Evolutionary conservation across 106 monocot species (phyloP).

Genomic region (Dendrobium nobile): DNA sequence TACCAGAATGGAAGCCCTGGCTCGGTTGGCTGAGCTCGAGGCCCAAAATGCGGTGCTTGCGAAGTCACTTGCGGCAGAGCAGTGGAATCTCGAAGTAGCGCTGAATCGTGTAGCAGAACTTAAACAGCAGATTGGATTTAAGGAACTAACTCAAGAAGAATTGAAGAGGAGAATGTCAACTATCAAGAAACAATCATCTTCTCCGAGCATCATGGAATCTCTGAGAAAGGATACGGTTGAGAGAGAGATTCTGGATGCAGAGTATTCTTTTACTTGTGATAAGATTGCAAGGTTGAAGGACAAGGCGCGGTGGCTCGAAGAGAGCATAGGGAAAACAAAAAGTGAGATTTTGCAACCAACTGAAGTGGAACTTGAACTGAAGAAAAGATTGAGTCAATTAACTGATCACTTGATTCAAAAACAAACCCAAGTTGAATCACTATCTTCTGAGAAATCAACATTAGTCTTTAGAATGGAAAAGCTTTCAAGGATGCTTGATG

Average conservation of each 20-base stretch:
- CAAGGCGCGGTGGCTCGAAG: slow-evolving; percentile 62
- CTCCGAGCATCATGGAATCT: slow-evolving; percentile 28
- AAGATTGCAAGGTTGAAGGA: slow-evolving; percentile 60
- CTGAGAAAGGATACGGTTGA: slow-evolving; percentile 42
- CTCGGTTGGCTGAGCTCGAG: slow-evolving; percentile 75
- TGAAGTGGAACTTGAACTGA: slow-evolving; percentile 71
- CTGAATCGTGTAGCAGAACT: slow-evolving; percentile 53
- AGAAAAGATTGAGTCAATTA: slow-evolving; percentile 69
- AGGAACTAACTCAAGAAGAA: slow-evolving; percentile 58
- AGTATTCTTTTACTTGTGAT: slow-evolving; percentile 58
- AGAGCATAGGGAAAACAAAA: slow-evolving; percentile 49
- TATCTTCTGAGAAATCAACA: slow-evolving; percentile 85
- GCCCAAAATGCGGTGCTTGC: slow-evolving; percentile 77
- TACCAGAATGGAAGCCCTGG: slow-evolving; percentile 92
- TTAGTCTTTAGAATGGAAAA: slow-evolving; percentile 65
- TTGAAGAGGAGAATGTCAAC: slow-evolving; percentile 37
- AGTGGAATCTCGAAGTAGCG: slow-evolving; percentile 78
- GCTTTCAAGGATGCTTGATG: slow-evolving; percentile 42
- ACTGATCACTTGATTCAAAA: slow-evolving; percentile 93
- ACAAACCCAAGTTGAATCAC: slow-evolving; percentile 88
- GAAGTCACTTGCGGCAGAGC: slow-evolving; percentile 53
- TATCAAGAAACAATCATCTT: slow-evolving; percentile 27
- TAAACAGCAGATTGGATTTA: slow-evolving; percentile 54
- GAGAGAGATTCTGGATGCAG: slow-evolving; percentile 70
- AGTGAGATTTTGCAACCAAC: slow-evolving; percentile 55